A percentile compares a stretch with the other conserved stretches of the same genome.
Evolutionary conservation across 1,139 yeast genomes (phyloP).

Genomic region (Yamadazyma spencermartinsiae): DNA sequence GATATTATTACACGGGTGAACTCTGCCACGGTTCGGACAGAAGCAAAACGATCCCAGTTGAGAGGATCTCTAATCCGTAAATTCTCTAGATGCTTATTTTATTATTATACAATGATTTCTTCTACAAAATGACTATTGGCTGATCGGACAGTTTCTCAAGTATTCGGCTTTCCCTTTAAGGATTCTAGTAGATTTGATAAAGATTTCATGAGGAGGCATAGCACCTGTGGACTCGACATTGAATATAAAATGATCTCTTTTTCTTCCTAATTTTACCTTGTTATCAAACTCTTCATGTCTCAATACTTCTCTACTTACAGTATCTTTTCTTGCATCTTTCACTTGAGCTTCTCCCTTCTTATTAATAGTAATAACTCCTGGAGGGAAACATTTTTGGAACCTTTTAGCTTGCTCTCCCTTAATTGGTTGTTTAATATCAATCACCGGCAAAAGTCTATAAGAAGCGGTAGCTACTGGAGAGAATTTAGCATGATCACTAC

Average conservation of each 20-base stretch:
- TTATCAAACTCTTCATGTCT: slow-evolving; percentile 90
- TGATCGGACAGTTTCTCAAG: slow-evolving; percentile 75
- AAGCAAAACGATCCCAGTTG: no score
- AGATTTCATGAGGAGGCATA: slow-evolving; percentile 94
- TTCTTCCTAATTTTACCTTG: slow-evolving; percentile 87
- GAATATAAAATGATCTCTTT: slow-evolving; percentile 89
- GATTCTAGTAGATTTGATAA: slow-evolving; percentile 83
- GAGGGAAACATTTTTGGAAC: slow-evolving; percentile 88
- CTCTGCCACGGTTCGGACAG: no score
- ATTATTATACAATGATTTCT: no score
- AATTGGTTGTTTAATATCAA: slow-evolving; percentile 74
- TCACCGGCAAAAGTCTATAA: slow-evolving; percentile 92
- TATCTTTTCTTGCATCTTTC: slow-evolving; percentile 86
- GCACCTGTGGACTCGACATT: slow-evolving; percentile 96
- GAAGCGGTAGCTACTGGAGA: slow-evolving; percentile 98
- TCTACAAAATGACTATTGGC: slow-evolving; percentile 42
- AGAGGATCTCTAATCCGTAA: no score
- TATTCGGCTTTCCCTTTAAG: slow-evolving; percentile 84
- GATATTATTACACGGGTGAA: no score
- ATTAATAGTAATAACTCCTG: slow-evolving; percentile 84
- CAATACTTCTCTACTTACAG: slow-evolving; percentile 90
- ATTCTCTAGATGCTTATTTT: no score
- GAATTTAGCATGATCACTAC: slow-evolving; percentile 94
- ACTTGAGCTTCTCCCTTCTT: slow-evolving; percentile 73
- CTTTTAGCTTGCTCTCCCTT: slow-evolving; percentile 73